Base-by-base conservation (phyloP, 345 rosid genomes). In the Limnanthes douglasii region DNA sequence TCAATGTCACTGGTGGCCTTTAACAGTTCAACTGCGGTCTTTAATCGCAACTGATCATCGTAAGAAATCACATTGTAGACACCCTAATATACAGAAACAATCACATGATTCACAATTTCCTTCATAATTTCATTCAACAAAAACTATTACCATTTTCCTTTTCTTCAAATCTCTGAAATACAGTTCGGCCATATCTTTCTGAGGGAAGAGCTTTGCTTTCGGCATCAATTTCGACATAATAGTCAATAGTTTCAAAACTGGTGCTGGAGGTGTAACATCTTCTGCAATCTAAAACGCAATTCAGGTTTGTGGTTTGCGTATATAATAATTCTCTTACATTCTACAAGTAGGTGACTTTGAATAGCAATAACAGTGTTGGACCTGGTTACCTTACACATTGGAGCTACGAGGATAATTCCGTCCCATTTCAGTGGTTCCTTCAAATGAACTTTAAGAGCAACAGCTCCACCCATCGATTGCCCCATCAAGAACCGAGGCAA, bases 391-490 rank as follows among this genome's bases (percentile, higher is more conserved):
- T 73, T 83, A 59, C 97, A 88, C 97, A 88, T 78, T 13, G 97
- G 95, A 8, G 97, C 95, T 8, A 83, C 78, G 48, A 88, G 93
- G 49, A 88, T 22, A 23, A 88, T 54, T 43, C 97, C 97, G 55
- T 88, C 85, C 97, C 97, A 83, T 40, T 57, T 74, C n/a, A n/a
- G 37, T 3, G 86, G 86, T 53, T 72, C 72, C 62, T 68, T 83
- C 14, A 83, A 54, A 59, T 78, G 90, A 49, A 47, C 73, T 60
- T 82, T 88, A 44, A 88, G 60, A 23, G 95, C 51, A 56, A 88
- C 53, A 42, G 97, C 97, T 63, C 97, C 97, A 49, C 97, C 97
- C 95, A 78, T 83, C 41, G 97, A 88, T 68, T 88, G 95, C 37
- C 95, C 97, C 48, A 83, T 29, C 33, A 88, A 8, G 63, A 78